A percentile compares a stretch with the other conserved stretches of the same genome.
Evolutionary conservation across 2,329 filamentous ascomycete genomes (phyloP).

Genomic region (Amphichorda felina): DNA sequence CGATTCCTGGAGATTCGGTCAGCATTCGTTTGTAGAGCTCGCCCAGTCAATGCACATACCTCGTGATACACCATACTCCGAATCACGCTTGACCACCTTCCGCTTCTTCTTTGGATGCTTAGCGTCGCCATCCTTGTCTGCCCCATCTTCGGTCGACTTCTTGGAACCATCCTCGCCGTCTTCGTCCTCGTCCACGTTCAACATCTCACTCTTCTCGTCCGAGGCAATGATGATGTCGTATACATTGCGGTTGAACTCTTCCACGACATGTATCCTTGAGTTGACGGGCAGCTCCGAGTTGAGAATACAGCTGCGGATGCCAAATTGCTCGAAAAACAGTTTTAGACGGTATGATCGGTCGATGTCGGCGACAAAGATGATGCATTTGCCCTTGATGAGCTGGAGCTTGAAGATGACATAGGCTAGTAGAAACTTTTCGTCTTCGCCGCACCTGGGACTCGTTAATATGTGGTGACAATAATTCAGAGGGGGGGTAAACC

Average conservation of each 20-base stretch:
- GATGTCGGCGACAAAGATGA: slow-evolving; percentile 65
- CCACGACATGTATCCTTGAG: slow-evolving; percentile 83
- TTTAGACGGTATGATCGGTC: slow-evolving; percentile 86
- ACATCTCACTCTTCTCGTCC: slow-evolving; percentile 69
- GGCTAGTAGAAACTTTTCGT: slow-evolving; percentile 87
- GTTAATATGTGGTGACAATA: not conserved
- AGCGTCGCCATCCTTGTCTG: slow-evolving; percentile 9
- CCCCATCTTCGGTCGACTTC: slow-evolving; percentile 10
- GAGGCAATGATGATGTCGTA: slow-evolving; percentile 98
- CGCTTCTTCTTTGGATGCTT: slow-evolving; percentile 44
- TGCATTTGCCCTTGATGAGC: slow-evolving; percentile 82
- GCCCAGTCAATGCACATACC: slow-evolving; percentile 28
- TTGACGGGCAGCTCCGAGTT: slow-evolving; percentile 94
- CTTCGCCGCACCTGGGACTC: slow-evolving; percentile 62
- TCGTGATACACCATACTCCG: slow-evolving; percentile 89
- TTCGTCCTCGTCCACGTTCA: slow-evolving; percentile 31
- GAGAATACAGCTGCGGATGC: slow-evolving; percentile 82
- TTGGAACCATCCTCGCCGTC: slow-evolving; percentile 14
- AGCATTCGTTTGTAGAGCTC: not conserved
- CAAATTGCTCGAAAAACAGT: slow-evolving; percentile 93
- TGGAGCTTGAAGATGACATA: slow-evolving; percentile 95
- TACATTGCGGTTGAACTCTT: slow-evolving; percentile 92
- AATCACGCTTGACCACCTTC: slow-evolving; percentile 54
- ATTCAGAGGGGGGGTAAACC: slow-evolving; percentile 14
- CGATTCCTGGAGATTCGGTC: slow-evolving; percentile 40